Conservation (phyloP, 2,329 filamentous ascomycete species). For the Davidsoniella eucalypti region DNA sequence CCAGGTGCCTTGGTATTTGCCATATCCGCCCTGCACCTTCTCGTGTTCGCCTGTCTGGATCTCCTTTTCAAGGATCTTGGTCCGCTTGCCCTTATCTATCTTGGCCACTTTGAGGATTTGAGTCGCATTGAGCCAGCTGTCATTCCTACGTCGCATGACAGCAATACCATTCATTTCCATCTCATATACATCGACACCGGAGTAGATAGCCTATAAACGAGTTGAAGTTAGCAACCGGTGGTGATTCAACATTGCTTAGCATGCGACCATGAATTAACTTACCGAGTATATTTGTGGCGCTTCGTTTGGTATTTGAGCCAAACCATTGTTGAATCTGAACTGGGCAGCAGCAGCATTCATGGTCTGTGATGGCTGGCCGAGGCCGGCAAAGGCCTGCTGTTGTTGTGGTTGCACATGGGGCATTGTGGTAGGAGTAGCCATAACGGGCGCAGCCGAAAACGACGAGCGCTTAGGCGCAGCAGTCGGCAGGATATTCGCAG, state of each 20-base stretch:
- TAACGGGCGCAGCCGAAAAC: slow-evolving; percentile 14
- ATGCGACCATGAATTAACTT: slow-evolving; percentile 15
- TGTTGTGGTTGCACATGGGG: slow-evolving; percentile 25
- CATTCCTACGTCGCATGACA: slow-evolving; percentile 87
- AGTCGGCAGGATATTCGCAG: slow-evolving; percentile 17
- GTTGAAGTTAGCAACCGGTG: not conserved
- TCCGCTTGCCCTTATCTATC: slow-evolving; percentile 93
- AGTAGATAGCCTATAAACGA: slow-evolving; percentile 58
- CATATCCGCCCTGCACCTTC: slow-evolving; percentile 95
- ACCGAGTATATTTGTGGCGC: slow-evolving; percentile 40
- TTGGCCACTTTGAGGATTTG: slow-evolving; percentile 96
- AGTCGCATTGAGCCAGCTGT: slow-evolving; percentile 95
- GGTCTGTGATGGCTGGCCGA: slow-evolving; percentile 14
- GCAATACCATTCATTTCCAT: slow-evolving; percentile 91
- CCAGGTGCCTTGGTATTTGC: slow-evolving; percentile 98
- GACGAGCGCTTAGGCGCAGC: slow-evolving; percentile 22
- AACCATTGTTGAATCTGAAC: slow-evolving; percentile 4
- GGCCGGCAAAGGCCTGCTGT: slow-evolving; percentile 23
- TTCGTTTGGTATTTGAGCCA: not conserved
- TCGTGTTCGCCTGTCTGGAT: slow-evolving; percentile 93
- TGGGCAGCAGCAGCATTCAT: slow-evolving; percentile 3
- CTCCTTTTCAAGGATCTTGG: slow-evolving; percentile 95
- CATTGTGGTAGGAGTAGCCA: slow-evolving; percentile 13
- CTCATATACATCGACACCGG: slow-evolving; percentile 90
- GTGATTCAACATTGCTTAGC: slow-evolving; percentile 11